A percentile compares a stretch with the other conserved stretches of the same genome.
Conservation (phyloP, 2,329 filamentous ascomycete species). For the Aureobasidium leucospermi region DNA sequence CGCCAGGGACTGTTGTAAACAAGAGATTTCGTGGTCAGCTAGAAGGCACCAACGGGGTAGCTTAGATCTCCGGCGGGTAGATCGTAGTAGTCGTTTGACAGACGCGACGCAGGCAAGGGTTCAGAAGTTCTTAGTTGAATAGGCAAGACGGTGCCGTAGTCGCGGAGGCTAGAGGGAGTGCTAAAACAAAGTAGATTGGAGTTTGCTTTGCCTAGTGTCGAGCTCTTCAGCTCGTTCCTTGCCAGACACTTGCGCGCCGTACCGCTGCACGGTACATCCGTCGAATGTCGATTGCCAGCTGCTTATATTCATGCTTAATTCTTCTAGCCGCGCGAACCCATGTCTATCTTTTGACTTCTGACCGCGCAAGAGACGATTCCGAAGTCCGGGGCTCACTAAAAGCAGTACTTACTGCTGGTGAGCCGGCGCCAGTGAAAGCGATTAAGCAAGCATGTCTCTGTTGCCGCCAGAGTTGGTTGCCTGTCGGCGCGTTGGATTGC, state of each 20-base stretch:
- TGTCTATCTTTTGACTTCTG: constrained; percentile 5
- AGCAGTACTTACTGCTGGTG: constrained; percentile 5
- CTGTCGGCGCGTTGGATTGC: constrained; percentile 1
- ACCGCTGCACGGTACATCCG: constrained; percentile 9
- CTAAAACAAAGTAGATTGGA: constrained; percentile 11
- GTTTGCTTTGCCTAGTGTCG: constrained; percentile 12
- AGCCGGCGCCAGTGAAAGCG: background rate
- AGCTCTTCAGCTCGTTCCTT: constrained; percentile 8
- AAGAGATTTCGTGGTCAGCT: constrained; percentile 8
- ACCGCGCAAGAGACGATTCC: background rate
- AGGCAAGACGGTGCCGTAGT: constrained; percentile 6
- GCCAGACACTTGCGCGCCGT: constrained; percentile 8
- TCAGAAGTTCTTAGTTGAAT: background rate
- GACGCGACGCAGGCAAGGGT: constrained; percentile 1
- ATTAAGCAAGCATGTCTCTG: background rate
- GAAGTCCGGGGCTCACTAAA: background rate
- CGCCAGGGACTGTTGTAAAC: background rate
- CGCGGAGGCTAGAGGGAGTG: constrained; percentile 6
- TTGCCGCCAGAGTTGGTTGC: background rate
- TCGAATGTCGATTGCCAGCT: background rate
- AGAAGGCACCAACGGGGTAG: constrained; percentile 6
- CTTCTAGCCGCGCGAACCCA: background rate
- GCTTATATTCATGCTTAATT: constrained; percentile 13
- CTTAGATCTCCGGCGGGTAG: background rate
- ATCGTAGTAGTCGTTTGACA: constrained; percentile 4